Percentiles rank a stretch among this genome's conserved stretches.
Evolutionary conservation across 148 eudicot genomes (phyloP).

Genomic region (Talinum fruticosum): DNA sequence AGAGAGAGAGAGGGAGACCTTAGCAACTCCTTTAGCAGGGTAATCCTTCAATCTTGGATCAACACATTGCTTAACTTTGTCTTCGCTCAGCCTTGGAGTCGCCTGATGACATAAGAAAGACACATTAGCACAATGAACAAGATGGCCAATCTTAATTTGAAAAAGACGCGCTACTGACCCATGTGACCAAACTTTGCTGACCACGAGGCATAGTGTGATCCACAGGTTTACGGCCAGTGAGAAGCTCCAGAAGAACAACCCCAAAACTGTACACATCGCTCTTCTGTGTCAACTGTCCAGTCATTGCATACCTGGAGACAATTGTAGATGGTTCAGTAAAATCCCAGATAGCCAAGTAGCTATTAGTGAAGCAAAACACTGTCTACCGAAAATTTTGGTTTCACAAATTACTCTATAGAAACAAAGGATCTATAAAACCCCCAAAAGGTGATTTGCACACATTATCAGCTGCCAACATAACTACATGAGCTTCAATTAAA

Average conservation of each 20-base stretch:
- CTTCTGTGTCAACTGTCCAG: constrained; percentile 69
- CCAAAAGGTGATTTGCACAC: not conserved
- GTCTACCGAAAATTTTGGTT: not conserved
- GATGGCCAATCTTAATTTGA: not conserved
- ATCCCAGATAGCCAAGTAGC: not conserved
- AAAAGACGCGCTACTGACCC: constrained; percentile 36
- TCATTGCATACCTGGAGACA: constrained; percentile 56
- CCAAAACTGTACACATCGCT: constrained; percentile 76
- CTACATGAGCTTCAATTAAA: not conserved
- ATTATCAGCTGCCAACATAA: too few species aligned
- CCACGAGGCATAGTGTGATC: constrained; percentile 82
- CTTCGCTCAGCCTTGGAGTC: constrained; percentile 76
- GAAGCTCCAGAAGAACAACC: constrained; percentile 67
- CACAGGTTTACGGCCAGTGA: constrained; percentile 68
- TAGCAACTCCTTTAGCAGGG: constrained; percentile 71
- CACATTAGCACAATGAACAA: not conserved
- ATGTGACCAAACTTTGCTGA: constrained; percentile 72
- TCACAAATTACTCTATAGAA: not conserved
- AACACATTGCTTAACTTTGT: constrained; percentile 83
- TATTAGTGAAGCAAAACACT: not conserved
- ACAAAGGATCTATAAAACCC: not conserved
- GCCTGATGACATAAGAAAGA: constrained; percentile 30
- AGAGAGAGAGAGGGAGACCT: constrained; percentile 27
- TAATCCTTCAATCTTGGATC: constrained; percentile 69
- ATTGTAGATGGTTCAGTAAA: not conserved